These are phyloP conservation scores for Paxillus involutus DNA, from an alignment of 768 basidiomycete species.

Conservation along the genomic window DNA sequence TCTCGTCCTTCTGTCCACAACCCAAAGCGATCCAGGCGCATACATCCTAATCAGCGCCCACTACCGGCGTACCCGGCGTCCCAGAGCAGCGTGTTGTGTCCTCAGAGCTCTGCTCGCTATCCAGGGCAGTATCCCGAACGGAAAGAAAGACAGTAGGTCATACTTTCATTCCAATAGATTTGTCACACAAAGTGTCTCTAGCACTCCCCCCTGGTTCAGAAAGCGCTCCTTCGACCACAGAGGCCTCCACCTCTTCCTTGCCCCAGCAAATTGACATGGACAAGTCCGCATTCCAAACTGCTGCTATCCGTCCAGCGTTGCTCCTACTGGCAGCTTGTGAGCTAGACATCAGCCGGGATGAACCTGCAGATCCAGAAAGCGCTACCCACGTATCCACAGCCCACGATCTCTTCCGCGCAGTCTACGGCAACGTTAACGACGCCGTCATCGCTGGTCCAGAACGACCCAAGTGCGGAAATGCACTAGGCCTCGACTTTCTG, in stretches of 20 bases:
- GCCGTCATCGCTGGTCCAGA: conserved; percentile 15
- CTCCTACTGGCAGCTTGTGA: conserved; percentile 33
- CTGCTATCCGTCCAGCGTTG: conserved; percentile 27
- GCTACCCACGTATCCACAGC: conserved; percentile 19
- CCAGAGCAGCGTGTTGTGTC: conserved; percentile 28
- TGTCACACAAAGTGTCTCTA: conserved; percentile 15
- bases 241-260: conserved; percentile 5
- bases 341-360: conserved; percentile 31
- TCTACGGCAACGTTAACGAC: conserved; percentile 27
- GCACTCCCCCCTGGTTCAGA: conserved; percentile 11
- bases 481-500: conserved; percentile 27
- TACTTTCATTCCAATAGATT: conserved; percentile 8
- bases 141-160: conserved; percentile 21
- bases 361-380: conserved; percentile 18
- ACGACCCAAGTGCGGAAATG: conserved; percentile 16
- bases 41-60: conserved; percentile 31
- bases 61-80: conserved; percentile 33
- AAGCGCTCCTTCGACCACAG: conserved; percentile 5
- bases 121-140: conserved; percentile 3
- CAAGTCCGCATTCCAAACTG: conserved; percentile 7
- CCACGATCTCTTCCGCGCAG: conserved; percentile 29
- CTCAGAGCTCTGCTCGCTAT: conserved; percentile 25
- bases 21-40: conserved; percentile 31
- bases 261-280: conserved; percentile 7
- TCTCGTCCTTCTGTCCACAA: conserved; percentile 25